Conservation (phyloP, 495 filamentous ascomycete species). For the Friedmanniomyces endolithicus region DNA sequence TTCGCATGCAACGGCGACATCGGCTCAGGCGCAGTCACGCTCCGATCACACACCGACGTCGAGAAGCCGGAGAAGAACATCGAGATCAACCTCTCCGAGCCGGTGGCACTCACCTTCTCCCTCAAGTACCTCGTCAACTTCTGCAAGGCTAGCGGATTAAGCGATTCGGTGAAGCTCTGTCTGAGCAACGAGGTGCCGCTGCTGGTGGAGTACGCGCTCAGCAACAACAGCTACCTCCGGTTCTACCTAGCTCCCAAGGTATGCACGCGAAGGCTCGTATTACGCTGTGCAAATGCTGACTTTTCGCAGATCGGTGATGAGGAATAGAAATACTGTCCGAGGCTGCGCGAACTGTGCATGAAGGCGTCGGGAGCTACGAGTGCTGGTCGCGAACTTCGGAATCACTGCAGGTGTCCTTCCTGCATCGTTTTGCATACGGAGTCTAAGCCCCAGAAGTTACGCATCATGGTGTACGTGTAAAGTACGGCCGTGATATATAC, state of each 20-base stretch:
- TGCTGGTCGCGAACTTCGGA: too few relatives aligned
- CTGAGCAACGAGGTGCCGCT: slow-evolving; percentile 93
- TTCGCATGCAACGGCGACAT: slow-evolving; percentile 93
- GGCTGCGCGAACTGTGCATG: background rate
- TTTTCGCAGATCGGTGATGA: slow-evolving; percentile 45
- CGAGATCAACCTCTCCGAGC: slow-evolving; percentile 80
- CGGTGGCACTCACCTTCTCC: slow-evolving; percentile 92
- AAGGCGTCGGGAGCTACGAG: background rate
- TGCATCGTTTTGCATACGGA: background rate
- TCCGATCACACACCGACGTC: slow-evolving; percentile 77
- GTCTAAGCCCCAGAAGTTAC: background rate
- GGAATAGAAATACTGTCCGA: slow-evolving; percentile 1
- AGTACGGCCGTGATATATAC: background rate
- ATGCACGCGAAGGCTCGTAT: slow-evolving; percentile 22
- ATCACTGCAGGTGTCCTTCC: too few relatives aligned
- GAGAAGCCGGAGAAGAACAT: slow-evolving; percentile 82
- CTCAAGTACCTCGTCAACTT: slow-evolving; percentile 99
- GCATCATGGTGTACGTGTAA: background rate
- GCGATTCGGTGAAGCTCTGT: slow-evolving; percentile 71
- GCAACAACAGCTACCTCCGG: slow-evolving; percentile 73
- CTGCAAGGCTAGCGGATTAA: slow-evolving; percentile 89
- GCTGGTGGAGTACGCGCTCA: slow-evolving; percentile 78
- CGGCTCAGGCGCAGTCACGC: slow-evolving; percentile 82
- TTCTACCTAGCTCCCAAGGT: slow-evolving; percentile 99
- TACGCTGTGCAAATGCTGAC: slow-evolving; percentile 38